Conservation (phyloP, 352 stramenopile genomes). For the Globisporangium middletonii region DNA sequence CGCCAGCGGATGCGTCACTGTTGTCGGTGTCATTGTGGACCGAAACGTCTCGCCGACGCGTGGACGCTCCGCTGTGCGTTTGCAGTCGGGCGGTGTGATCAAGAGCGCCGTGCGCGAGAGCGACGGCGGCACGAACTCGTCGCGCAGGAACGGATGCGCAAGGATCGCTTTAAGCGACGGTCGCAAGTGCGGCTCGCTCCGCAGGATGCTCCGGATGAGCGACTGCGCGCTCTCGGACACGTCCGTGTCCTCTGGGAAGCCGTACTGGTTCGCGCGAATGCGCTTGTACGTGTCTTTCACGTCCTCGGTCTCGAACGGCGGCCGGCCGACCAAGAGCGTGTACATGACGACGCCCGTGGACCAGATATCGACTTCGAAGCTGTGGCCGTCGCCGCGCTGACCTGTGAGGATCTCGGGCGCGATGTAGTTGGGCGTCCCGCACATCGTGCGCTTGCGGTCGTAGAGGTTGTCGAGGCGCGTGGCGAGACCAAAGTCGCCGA, state of each 20-base stretch:
- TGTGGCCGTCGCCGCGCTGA: constrained; percentile 89
- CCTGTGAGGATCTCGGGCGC: constrained; percentile 90
- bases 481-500: constrained; percentile 95
- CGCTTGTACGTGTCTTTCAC: constrained; percentile 98
- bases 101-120: constrained; percentile 61
- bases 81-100: constrained; percentile 62
- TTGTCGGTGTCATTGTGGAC: neutral
- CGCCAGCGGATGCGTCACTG: constrained; percentile 7
- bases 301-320: constrained; percentile 96
- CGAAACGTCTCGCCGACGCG: neutral
- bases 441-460: constrained; percentile 96
- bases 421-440: constrained; percentile 92
- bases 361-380: constrained; percentile 98
- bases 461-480: constrained; percentile 70
- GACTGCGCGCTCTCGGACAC: constrained; percentile 80
- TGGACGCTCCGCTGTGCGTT: constrained; percentile 13
- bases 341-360: constrained; percentile 97
- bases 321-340: constrained; percentile 95
- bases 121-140: constrained; percentile 45
- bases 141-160: constrained; percentile 67
- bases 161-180: constrained; percentile 77
- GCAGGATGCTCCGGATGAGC: constrained; percentile 70
- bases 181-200: constrained; percentile 57
- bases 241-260: constrained; percentile 87
- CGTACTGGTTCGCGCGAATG: constrained; percentile 95